These are phyloP conservation scores for Exobasidium cylindrosporum DNA, from an alignment of 1,284 basidiomycete species.

Conservation along the genomic window DNA sequence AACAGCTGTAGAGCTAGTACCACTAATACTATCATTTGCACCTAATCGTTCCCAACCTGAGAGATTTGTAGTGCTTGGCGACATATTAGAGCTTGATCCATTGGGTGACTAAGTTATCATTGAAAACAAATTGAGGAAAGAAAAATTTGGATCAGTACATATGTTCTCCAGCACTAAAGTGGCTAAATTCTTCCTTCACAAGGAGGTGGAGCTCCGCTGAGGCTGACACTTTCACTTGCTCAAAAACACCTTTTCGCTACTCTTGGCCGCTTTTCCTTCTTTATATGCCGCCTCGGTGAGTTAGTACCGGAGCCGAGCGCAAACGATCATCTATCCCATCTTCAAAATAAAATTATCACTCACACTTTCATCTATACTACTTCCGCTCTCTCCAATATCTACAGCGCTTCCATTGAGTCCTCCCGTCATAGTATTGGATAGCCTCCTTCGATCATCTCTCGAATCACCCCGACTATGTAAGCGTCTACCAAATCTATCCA, in stretches of 20 bases:
- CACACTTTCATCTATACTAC: constrained; percentile 12
- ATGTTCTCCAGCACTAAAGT: too few species aligned
- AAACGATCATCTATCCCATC: too few species aligned
- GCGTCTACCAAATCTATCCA: constrained; percentile 39
- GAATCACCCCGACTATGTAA: constrained; percentile 28
- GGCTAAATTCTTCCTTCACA: too few species aligned
- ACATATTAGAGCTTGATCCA: background rate
- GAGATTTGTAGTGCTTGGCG: background rate
- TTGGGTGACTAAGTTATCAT: constrained; percentile 2
- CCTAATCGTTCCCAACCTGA: background rate
- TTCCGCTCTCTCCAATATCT: constrained; percentile 24
- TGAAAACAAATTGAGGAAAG: background rate
- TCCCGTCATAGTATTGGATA: constrained; percentile 5
- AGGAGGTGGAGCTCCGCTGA: too few species aligned
- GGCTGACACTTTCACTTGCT: too few species aligned
- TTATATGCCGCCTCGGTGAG: too few species aligned
- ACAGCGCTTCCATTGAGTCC: constrained; percentile 21
- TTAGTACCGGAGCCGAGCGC: too few species aligned
- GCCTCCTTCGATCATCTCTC: constrained; percentile 1
- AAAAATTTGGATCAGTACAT: background rate
- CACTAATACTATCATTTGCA: background rate
- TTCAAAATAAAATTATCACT: background rate
- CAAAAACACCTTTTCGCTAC: too few species aligned
- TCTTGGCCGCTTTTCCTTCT: too few species aligned
- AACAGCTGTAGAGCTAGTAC: background rate